A percentile compares a stretch with the other conserved stretches of the same genome.
Conservation (phyloP, 1,284 basidiomycete species). For the Ganoderma sinense region DNA sequence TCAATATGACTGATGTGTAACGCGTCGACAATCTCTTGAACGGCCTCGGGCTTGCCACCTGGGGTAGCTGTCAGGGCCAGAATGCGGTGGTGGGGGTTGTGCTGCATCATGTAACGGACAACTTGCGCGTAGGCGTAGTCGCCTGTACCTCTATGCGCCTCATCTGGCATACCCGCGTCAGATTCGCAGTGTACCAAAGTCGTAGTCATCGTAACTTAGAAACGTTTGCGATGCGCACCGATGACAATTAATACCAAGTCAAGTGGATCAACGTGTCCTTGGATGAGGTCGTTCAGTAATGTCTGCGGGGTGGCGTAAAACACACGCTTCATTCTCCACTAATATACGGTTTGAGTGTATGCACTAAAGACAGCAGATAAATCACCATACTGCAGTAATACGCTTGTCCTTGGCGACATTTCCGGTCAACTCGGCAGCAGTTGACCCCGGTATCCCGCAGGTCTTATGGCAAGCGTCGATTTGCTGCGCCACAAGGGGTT, state of each 20-base stretch:
- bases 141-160: conserved; percentile 95
- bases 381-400: conserved; percentile 64
- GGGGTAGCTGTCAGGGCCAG: conserved; percentile 97
- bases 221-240: conserved; percentile 50
- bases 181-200: conserved; percentile 7
- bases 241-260: conserved; percentile 88
- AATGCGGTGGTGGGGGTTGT: conserved; percentile 93
- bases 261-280: conserved; percentile 77
- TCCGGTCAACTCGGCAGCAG: conserved; percentile 91
- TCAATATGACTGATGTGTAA: conserved; percentile 98
- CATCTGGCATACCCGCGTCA: conserved; percentile 64
- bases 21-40: conserved; percentile 92
- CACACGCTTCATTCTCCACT: conserved; percentile 90
- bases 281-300: conserved; percentile 86
- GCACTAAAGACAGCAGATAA: conserved; percentile 1
- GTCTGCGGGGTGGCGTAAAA: conserved; percentile 99
- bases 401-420: conserved; percentile 59
- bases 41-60: conserved; percentile 84
- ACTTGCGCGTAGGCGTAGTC: conserved; percentile 94
- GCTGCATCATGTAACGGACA: conserved; percentile 90
- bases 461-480: conserved; percentile 92
- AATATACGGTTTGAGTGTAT: neutral
- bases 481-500: conserved; percentile 95
- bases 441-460: conserved; percentile 92
- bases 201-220: neutral